Percentiles rank a stretch among this genome's conserved stretches.
Evolutionary conservation across 1,284 basidiomycete species (phyloP).

Genomic region (Jaminaea rosea): DNA sequence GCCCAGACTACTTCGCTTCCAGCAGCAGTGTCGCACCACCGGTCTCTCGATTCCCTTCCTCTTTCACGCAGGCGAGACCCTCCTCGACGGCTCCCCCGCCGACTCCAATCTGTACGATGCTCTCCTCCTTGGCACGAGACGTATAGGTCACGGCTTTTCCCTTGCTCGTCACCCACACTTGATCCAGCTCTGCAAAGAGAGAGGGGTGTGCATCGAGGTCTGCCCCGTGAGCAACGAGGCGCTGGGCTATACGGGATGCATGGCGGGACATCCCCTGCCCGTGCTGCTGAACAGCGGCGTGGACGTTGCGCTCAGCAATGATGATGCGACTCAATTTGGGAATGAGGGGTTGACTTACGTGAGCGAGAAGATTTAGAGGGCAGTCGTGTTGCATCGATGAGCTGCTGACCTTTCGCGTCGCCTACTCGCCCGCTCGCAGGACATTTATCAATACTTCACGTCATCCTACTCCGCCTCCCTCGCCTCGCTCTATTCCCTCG

Average conservation of each 20-base stretch:
- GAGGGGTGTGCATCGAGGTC: slow-evolving; percentile 59
- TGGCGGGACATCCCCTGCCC: slow-evolving; percentile 19
- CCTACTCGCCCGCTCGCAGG: no score
- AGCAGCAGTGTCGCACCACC: slow-evolving; percentile 55
- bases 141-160: slow-evolving; percentile 70
- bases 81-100: slow-evolving; percentile 58
- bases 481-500: no score
- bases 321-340: slow-evolving; percentile 67
- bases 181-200: slow-evolving; percentile 59
- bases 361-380: no score
- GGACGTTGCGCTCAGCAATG: slow-evolving; percentile 61
- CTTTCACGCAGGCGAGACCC: slow-evolving; percentile 69
- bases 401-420: no score
- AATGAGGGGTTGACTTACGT: slow-evolving; percentile 55
- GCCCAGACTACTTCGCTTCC: slow-evolving; percentile 60
- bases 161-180: slow-evolving; percentile 64
- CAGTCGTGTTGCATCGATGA: no score
- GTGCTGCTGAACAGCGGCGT: slow-evolving; percentile 62
- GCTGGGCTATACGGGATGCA: slow-evolving; percentile 17
- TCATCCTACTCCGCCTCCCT: no score
- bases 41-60: slow-evolving; percentile 65
- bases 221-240: slow-evolving; percentile 41
- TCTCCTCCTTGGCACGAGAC: slow-evolving; percentile 63
- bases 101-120: slow-evolving; percentile 71
- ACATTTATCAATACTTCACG: no score